Conservation (phyloP, 2,329 filamentous ascomycete species). For the Colletotrichum tabaci region DNA sequence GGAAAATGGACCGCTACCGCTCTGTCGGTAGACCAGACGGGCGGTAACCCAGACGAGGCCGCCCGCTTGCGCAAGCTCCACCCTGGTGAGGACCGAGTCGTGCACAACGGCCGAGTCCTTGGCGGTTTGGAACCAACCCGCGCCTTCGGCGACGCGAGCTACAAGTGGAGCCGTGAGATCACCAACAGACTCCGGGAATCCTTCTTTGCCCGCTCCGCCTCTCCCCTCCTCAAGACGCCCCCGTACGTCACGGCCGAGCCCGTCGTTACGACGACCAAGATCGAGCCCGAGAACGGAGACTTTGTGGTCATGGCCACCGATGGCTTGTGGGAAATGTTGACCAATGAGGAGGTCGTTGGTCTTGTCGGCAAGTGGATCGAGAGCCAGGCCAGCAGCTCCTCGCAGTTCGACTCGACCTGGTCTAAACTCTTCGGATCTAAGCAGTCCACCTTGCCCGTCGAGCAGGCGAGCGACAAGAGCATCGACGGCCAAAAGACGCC, state of each 20-base stretch:
- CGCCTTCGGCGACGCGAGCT: constrained; percentile 95
- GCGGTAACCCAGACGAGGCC: constrained; percentile 87
- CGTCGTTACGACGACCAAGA: constrained; percentile 91
- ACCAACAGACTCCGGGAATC: constrained; percentile 85
- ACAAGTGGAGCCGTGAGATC: constrained; percentile 94
- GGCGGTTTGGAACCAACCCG: constrained; percentile 93
- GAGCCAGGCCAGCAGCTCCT: constrained; percentile 71
- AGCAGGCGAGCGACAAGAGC: constrained; percentile 67
- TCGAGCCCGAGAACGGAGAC: constrained; percentile 90
- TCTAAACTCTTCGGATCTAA: constrained; percentile 72
- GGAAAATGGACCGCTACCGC: constrained; percentile 95
- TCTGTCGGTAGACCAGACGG: constrained; percentile 94
- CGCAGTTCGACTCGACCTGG: constrained; percentile 81
- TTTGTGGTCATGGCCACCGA: constrained; percentile 98
- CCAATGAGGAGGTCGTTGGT: constrained; percentile 97
- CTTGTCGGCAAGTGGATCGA: constrained; percentile 98
- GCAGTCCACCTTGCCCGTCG: constrained; percentile 78
- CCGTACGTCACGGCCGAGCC: constrained; percentile 98
- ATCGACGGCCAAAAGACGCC: constrained; percentile 85
- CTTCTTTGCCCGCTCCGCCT: constrained; percentile 89
- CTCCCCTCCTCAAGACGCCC: constrained; percentile 85
- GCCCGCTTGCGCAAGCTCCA: constrained; percentile 88
- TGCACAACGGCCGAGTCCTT: constrained; percentile 90
- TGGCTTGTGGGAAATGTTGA: constrained; percentile 98
- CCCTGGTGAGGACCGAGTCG: constrained; percentile 89